phyloP scores from a whole-genome alignment of 2,329 filamentous ascomycete species.

The Alternaria ethzedia region DNA sequence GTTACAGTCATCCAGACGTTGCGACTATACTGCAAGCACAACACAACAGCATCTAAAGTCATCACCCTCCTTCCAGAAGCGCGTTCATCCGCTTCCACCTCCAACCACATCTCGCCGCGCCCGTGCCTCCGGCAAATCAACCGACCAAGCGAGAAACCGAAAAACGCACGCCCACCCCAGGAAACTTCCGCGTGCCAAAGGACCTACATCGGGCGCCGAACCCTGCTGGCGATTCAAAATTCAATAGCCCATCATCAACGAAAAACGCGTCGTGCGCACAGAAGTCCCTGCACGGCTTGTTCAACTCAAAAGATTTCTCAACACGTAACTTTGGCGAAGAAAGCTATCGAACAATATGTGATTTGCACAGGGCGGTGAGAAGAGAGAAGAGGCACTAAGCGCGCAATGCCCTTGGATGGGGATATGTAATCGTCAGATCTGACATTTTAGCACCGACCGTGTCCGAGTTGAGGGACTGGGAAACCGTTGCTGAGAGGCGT shows the following conservation, averaged over 20 bases:
- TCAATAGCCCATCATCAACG: background rate
- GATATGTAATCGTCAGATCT: background rate
- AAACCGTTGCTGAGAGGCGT: background rate
- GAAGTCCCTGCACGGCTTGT: background rate
- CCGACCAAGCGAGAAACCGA: background rate
- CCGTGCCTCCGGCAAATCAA: background rate
- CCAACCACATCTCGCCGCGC: background rate
- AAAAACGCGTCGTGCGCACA: background rate
- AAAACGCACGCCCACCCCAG: background rate
- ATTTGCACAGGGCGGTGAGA: background rate
- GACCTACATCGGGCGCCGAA: background rate
- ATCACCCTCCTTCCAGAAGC: background rate
- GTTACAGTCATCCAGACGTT: background rate
- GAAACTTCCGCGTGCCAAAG: background rate
- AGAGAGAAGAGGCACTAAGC: background rate
- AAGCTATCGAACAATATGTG: background rate
- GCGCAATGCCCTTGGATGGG: background rate
- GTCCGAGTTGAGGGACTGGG: background rate
- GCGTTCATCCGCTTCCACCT: background rate
- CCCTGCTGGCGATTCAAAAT: background rate
- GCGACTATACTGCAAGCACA: background rate
- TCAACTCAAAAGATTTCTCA: background rate
- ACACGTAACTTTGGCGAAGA: background rate
- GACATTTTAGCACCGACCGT: background rate
- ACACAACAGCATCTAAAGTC: background rate